phyloP scores from a whole-genome alignment of 306 rosid species.

The Quercus cerris region DNA sequence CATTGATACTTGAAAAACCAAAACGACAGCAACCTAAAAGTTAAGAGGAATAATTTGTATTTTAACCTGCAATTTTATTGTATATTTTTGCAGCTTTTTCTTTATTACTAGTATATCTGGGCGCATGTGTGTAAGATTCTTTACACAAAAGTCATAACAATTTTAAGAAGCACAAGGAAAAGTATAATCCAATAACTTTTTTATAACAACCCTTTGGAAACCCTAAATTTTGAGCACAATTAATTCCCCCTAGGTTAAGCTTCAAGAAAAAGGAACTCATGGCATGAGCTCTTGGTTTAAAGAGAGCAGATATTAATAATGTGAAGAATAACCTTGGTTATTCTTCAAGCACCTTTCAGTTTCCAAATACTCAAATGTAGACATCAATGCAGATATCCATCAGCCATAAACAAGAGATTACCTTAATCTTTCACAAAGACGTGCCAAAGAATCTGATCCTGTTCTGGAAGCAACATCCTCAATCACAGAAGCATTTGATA shows the following conservation, averaged over 20 bases:
- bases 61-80: no score
- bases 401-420: constrained; percentile 22
- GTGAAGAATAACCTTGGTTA: not conserved
- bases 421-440: constrained; percentile 90
- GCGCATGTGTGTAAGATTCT: not conserved
- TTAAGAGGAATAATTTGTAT: no score
- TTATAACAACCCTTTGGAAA: not conserved
- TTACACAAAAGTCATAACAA: not conserved
- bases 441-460: constrained; percentile 88
- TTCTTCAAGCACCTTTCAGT: not conserved
- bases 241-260: not conserved
- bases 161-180: not conserved
- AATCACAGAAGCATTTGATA: constrained; percentile 54
- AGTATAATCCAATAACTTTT: not conserved
- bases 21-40: no score
- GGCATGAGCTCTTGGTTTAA: not conserved
- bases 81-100: not conserved
- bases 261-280: not conserved
- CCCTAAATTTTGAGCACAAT: not conserved
- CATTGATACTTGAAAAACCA: no score
- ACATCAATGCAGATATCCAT: not conserved
- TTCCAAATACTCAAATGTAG: not conserved
- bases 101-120: not conserved
- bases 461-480: constrained; percentile 86
- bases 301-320: not conserved